Base-by-base conservation (phyloP, 805 yeast genomes). In the Jamesozyma spencerorum region DNA sequence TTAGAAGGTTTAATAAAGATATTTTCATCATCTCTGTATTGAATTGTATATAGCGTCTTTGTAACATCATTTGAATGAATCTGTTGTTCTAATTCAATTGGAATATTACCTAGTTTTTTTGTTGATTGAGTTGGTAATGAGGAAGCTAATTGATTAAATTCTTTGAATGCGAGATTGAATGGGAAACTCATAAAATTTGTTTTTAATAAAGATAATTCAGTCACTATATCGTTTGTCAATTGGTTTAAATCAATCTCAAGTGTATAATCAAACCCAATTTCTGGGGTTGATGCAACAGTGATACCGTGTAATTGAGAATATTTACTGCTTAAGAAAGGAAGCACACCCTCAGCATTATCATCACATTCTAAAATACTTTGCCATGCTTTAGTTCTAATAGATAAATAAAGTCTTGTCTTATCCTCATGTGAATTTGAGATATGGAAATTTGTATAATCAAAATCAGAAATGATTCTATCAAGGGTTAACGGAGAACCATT, bases 391-490 rank as follows among this genome's bases (percentile, higher is more conserved):
- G 63, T 57, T 26, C 48, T 54, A 39, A 60, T 47, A 38, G 63
- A 56, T 37, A 62, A 32, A 29, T 40, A 42, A 31, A 62, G 32
- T 4, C 44, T 54, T 28, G 79, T 62, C 65, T 81, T 85, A 45
- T 77, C 69, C 3, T 32, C 36, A 2, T 88, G 85, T n/a, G 51
- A 41, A 42, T 54, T 90, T 36, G 95, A 81, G 46, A 92, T 70
- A 62, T 90, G 97, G 64, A 84, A 88, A 24, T 92, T 84, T 37
- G 96, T 94, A 66, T 86, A 86, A 63, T 92, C 99, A 54, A 92
- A 92, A 67, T 92, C 99, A 31, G 94, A 81, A 47, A 92, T 76
- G 46, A 90, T 79, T 61, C 97, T 77, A 64, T 92, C 97, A 38
- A 87, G 75, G 3, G 55, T 55, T 34, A 60, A 45, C 11, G 64